phyloP scores from a whole-genome alignment of 495 filamentous ascomycete genomes.

The Talaromyces adpressus region DNA sequence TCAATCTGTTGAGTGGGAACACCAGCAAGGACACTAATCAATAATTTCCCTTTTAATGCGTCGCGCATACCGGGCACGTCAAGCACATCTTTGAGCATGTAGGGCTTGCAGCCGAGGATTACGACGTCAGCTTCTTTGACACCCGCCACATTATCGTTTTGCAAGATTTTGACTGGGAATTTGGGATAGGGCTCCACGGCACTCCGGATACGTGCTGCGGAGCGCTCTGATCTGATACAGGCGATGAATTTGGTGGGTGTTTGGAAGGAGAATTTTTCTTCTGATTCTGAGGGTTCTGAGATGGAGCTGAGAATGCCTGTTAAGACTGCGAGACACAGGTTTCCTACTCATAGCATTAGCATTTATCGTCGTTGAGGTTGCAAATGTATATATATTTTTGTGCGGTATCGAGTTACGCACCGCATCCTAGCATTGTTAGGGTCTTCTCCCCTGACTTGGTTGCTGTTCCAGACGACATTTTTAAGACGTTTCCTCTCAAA shows the following conservation, averaged over 20 bases:
- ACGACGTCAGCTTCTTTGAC: slow-evolving; percentile 55
- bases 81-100: slow-evolving; percentile 61
- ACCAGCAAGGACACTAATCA: slow-evolving; percentile 74
- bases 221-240: slow-evolving; percentile 58
- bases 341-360: slow-evolving; percentile 37
- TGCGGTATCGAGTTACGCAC: slow-evolving; percentile 33
- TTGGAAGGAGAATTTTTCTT: slow-evolving; percentile 38
- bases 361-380: background rate
- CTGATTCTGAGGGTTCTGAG: slow-evolving; percentile 9
- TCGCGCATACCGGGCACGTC: slow-evolving; percentile 54
- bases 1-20: slow-evolving; percentile 57
- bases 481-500: background rate
- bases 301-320: slow-evolving; percentile 70
- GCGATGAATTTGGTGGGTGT: slow-evolving; percentile 70
- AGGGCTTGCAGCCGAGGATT: slow-evolving; percentile 72
- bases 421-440: slow-evolving; percentile 66
- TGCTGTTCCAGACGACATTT: background rate
- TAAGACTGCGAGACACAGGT: slow-evolving; percentile 78
- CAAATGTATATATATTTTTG: background rate
- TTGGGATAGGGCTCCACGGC: slow-evolving; percentile 44
- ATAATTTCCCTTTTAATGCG: slow-evolving; percentile 64
- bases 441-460: slow-evolving; percentile 40
- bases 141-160: slow-evolving; percentile 53
- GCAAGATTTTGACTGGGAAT: slow-evolving; percentile 22
- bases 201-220: slow-evolving; percentile 53